Base-by-base conservation (phyloP, 352 stramenopile species). In the Pythium vanterpoolii region DNA sequence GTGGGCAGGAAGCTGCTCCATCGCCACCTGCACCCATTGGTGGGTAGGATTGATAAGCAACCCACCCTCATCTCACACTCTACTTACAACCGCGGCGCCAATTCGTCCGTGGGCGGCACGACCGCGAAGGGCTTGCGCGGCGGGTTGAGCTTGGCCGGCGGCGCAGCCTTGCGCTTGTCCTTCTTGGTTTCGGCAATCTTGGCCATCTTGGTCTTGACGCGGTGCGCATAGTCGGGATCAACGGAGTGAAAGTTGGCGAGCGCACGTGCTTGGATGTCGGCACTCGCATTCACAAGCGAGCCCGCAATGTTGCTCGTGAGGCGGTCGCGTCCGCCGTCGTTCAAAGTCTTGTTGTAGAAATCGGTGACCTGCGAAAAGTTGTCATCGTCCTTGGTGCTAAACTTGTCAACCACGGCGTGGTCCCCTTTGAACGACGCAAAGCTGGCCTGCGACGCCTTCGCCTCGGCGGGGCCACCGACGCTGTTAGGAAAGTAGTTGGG, bases 241-340 rank as follows among this genome's bases (percentile, higher is more conserved):
- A 88, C 89, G 42, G 91, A 69, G 13, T 66, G 68, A 48, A 97
- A 97, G 73, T 97, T 97, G 52, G 78, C 80, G 56, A 97, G 83
- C 18, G 84, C 85, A 23, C 90, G 80, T 19, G 69, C 66, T 56
- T 96, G 89, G 48, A 97, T 88, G 4, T 81, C 73, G 60, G 82
- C 64, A 28, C 87, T 87, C 14, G 88, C 89, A 56, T 93, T 89
- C 14, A 73, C 83, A 21, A 93, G 68, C 67, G 88, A 83, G 10
- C 76, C 79, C 27, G 90, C 88, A 46, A 97, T 94, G 73, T 97
- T 97, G 65, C 72, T 68, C 16, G 88, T 94, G 21, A 97, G 77
- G 2, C 83, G 77, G 28, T 94, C 81, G 11, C 87, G 78, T 9
- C 38, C 87, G 7, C 51, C 85, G 4, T 71, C 73, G 26, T 88